phyloP scores from a whole-genome alignment of 2,329 filamentous ascomycete genomes.

The Albifimbria verrucaria region DNA sequence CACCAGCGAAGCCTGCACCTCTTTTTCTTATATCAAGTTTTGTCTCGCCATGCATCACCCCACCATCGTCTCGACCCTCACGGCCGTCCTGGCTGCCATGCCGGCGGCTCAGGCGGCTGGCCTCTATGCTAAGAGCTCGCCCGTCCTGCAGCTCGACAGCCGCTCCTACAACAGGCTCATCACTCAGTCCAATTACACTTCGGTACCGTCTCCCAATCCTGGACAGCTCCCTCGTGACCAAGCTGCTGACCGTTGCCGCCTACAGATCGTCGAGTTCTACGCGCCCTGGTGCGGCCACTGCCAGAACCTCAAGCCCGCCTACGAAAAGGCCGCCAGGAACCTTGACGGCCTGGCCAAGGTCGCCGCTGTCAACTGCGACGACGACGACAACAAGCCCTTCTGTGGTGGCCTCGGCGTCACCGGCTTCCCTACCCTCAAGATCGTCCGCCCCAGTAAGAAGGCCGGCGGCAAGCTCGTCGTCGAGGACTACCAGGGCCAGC shows the following conservation, averaged over 20 bases:
- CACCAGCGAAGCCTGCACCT: background rate
- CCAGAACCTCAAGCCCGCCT: conserved; percentile 90
- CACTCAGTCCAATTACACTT: conserved; percentile 85
- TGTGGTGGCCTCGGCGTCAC: conserved; percentile 84
- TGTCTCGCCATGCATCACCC: conserved; percentile 48
- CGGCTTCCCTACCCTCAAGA: conserved; percentile 95
- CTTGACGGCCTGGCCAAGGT: conserved; percentile 93
- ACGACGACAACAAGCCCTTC: conserved; percentile 84
- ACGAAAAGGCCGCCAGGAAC: conserved; percentile 87
- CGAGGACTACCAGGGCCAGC: conserved; percentile 85
- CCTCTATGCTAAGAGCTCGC: conserved; percentile 82
- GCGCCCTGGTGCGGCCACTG: conserved; percentile 98
- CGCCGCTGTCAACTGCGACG: conserved; percentile 91
- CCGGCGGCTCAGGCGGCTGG: conserved; percentile 62
- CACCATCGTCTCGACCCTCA: conserved; percentile 40
- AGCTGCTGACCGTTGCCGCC: conserved; percentile 4
- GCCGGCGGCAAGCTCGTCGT: conserved; percentile 69
- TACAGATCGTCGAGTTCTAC: conserved; percentile 76
- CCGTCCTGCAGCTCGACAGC: conserved; percentile 77
- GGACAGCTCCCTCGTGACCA: background rate
- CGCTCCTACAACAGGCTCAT: conserved; percentile 81
- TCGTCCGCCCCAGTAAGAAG: conserved; percentile 82
- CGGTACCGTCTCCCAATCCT: conserved; percentile 53
- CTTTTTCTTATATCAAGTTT: background rate
- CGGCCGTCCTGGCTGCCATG: conserved; percentile 61